A percentile compares a stretch with the other conserved stretches of the same genome.
phyloP scores from a whole-genome alignment of 257 asterid genomes.

The Oldenlandia corymbosa region DNA sequence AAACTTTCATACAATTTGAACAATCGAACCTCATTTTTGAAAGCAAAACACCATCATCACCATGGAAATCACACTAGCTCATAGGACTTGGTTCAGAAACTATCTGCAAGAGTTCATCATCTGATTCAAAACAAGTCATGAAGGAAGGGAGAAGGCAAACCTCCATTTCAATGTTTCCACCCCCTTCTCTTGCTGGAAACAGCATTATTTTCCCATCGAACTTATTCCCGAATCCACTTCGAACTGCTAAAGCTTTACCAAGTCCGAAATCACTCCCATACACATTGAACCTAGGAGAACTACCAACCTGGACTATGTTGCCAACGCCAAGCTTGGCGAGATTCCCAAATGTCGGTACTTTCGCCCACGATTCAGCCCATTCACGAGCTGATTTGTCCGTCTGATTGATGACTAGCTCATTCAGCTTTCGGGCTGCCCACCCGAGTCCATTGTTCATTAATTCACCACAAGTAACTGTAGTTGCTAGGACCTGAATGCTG shows the following conservation, averaged over 20 bases:
- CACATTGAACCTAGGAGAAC: constrained; percentile 23
- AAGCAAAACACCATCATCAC: no score
- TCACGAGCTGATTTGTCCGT: not conserved
- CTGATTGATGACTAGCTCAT: constrained; percentile 6
- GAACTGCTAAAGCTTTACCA: constrained; percentile 28
- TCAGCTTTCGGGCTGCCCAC: constrained; percentile 9
- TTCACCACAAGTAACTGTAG: not conserved
- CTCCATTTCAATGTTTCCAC: constrained; percentile 26
- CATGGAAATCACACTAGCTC: no score
- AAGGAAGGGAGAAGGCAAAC: constrained; percentile 18
- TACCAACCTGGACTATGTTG: not conserved
- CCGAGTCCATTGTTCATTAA: constrained; percentile 8
- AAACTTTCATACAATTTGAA: no score
- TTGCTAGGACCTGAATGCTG: constrained; percentile 1
- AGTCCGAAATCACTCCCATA: constrained; percentile 28
- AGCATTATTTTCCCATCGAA: constrained; percentile 18
- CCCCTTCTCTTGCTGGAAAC: constrained; percentile 19
- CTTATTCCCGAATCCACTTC: constrained; percentile 26
- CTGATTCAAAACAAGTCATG: constrained; percentile 27
- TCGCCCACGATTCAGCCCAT: constrained; percentile 8
- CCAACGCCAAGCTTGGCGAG: not conserved
- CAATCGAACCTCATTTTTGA: no score
- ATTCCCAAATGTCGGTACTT: not conserved
- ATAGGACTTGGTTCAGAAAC: not conserved
- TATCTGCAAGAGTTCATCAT: constrained; percentile 13